phyloP scores from a whole-genome alignment of 2,329 filamentous ascomycete species.

The Bertia moriformis region DNA sequence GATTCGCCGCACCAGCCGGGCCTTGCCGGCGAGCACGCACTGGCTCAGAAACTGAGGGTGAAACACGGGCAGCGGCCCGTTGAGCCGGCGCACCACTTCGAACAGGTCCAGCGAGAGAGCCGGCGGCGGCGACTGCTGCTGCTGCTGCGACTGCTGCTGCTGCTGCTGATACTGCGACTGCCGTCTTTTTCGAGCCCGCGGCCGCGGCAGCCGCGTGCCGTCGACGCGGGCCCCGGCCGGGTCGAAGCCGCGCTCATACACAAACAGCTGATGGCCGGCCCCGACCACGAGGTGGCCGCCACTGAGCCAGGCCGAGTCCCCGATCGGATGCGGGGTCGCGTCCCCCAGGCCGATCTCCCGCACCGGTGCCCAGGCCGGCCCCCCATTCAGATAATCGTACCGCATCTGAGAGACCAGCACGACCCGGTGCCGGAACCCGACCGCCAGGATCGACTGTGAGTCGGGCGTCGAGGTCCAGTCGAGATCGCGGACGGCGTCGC shows the following conservation, averaged over 20 bases:
- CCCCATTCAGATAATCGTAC: conserved; percentile 79
- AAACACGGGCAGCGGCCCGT: conserved; percentile 76
- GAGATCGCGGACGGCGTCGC: conserved; percentile 68
- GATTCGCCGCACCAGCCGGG: conserved; percentile 54
- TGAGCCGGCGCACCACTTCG: conserved; percentile 67
- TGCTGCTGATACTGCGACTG: too few species aligned
- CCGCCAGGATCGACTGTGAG: conserved; percentile 73
- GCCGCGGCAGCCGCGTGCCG: conserved; percentile 28
- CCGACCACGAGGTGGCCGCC: conserved; percentile 77
- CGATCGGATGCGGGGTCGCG: conserved; percentile 76
- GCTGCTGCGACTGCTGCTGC: too few species aligned
- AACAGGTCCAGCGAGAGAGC: conserved; percentile 56
- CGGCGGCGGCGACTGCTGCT: conserved; percentile 28
- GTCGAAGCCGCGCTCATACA: conserved; percentile 65
- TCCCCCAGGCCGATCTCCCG: conserved; percentile 69
- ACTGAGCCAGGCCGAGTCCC: conserved; percentile 81
- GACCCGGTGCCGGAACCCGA: conserved; percentile 81
- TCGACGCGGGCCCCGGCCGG: conserved; percentile 43
- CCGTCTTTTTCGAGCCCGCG: too few species aligned
- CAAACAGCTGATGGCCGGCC: conserved; percentile 78
- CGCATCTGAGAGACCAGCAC: conserved; percentile 73
- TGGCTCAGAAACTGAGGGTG: conserved; percentile 84
- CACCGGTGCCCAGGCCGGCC: conserved; percentile 78
- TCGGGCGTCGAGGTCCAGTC: conserved; percentile 92
- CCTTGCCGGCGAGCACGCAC: conserved; percentile 71